phyloP scores from a whole-genome alignment of 345 rosid species.

The Barbarea vulgaris region DNA sequence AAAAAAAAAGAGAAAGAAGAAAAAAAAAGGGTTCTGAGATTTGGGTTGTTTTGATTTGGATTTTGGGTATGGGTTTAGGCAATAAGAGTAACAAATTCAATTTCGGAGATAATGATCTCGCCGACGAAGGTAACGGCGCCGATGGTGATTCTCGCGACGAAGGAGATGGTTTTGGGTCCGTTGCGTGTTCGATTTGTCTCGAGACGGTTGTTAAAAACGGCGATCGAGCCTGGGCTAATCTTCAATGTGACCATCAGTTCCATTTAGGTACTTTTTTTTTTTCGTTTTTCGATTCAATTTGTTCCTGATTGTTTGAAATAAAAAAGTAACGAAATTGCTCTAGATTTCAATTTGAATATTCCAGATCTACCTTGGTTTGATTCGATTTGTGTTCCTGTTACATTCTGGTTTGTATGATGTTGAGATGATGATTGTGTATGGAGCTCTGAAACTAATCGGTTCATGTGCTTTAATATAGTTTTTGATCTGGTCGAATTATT shows the following conservation, averaged over 20 bases:
- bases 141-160: conserved; percentile 48
- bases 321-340: background rate
- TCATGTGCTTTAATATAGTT: conserved; percentile 29
- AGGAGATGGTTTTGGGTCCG: conserved; percentile 56
- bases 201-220: conserved; percentile 72
- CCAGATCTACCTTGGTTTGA: conserved; percentile 23
- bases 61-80: conserved; percentile 75
- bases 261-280: conserved; percentile 61
- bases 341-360: conserved; percentile 19
- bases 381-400: conserved; percentile 17
- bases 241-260: conserved; percentile 93
- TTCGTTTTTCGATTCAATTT: background rate
- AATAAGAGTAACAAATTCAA: conserved; percentile 42
- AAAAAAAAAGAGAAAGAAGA: background rate
- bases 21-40: conserved; percentile 36
- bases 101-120: conserved; percentile 49
- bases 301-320: conserved; percentile 8
- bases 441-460: conserved; percentile 20
- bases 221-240: conserved; percentile 97
- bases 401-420: conserved; percentile 1
- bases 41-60: conserved; percentile 32
- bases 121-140: conserved; percentile 54
- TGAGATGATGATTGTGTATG: background rate
- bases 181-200: conserved; percentile 96
- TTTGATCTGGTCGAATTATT: conserved; percentile 9